phyloP scores from a whole-genome alignment of 371 early-diverging fungal species.

The Choanephora cucurbitarum region DNA sequence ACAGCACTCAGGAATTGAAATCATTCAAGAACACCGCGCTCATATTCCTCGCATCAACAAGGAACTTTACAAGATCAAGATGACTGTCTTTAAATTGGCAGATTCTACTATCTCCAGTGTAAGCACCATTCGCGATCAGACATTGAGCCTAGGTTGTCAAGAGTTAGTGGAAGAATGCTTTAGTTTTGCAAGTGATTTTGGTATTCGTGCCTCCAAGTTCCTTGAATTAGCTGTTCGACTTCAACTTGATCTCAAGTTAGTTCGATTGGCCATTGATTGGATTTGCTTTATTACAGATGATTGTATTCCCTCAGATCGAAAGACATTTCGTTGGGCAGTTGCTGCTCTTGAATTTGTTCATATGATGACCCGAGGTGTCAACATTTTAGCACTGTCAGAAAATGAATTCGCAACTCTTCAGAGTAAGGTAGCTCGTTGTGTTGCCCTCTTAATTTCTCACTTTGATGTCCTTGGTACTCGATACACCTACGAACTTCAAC shows the following conservation, averaged over 20 bases:
- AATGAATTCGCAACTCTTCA: slow-evolving; percentile 73
- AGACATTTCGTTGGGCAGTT: slow-evolving; percentile 90
- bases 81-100: slow-evolving; percentile 61
- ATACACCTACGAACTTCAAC: slow-evolving; percentile 52
- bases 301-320: slow-evolving; percentile 75
- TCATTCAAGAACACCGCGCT: slow-evolving; percentile 60
- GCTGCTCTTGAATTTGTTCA: slow-evolving; percentile 84
- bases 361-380: slow-evolving; percentile 75
- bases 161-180: slow-evolving; percentile 85
- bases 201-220: slow-evolving; percentile 67
- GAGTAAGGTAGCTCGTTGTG: slow-evolving; percentile 74
- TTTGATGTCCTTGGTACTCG: slow-evolving; percentile 77
- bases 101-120: slow-evolving; percentile 61
- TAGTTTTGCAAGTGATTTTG: slow-evolving; percentile 81
- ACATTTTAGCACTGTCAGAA: slow-evolving; percentile 68
- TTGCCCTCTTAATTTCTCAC: slow-evolving; percentile 80
- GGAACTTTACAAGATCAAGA: slow-evolving; percentile 64
- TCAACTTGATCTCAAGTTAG: slow-evolving; percentile 61
- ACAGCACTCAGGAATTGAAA: slow-evolving; percentile 49
- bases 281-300: slow-evolving; percentile 81
- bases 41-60: slow-evolving; percentile 61
- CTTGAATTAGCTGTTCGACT: slow-evolving; percentile 59
- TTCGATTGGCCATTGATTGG: slow-evolving; percentile 83
- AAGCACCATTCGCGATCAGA: slow-evolving; percentile 56
- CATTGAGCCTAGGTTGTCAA: slow-evolving; percentile 59